Evolutionary conservation across 2,329 filamentous ascomycete species (phyloP), one percentile per base, ranked within the genome.

Genomic region (Hymenoscyphus scutula): DNA sequence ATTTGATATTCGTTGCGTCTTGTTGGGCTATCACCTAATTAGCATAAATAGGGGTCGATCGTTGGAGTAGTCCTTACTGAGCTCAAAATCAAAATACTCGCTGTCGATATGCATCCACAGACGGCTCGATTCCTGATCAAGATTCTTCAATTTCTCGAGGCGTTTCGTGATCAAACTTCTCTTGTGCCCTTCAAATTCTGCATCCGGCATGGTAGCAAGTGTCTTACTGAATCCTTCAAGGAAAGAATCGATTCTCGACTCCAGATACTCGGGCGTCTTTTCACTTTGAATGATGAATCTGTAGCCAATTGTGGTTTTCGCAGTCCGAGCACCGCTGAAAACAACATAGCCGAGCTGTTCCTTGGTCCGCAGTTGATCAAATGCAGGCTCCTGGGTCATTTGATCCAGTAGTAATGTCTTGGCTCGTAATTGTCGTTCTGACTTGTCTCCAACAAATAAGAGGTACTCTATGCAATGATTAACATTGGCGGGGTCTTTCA

Each of bases 281-380:
- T 99, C 94, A 73, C 92, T 97, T 78, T 99, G 95, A 32, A 99
- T 92, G 65, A 98, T 84, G 67, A 99, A 89, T 5, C 93, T 85
- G 76, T 95, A 95, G 0, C 91, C 91, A 70, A 91, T 89, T 0
- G 89, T 94, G 0, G 90, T 92, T n/a, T 86, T 79, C 61, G 89
- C 86, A 59, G 84, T 83, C 45, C 89, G 82, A 11, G 87, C 82
- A 30, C 92, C 91, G 56, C 90, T 94, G 77, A 94, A 97, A 0
- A 99, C 94, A 59, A 99, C 91, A 70, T 99, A 99, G 13, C 95
- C 95, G 6, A 99, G 88, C 77, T 99, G 94, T 76, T 99, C 94
- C 77, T 98, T 97, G 53, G 95, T 98, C 57, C 95, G 87, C 7
- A 99, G 82, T 75, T 96, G 92, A 76, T 99, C 92, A 73, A 98